phyloP scores from a whole-genome alignment of 2,329 filamentous ascomycete genomes.

The Hansfordia pulvinata region DNA sequence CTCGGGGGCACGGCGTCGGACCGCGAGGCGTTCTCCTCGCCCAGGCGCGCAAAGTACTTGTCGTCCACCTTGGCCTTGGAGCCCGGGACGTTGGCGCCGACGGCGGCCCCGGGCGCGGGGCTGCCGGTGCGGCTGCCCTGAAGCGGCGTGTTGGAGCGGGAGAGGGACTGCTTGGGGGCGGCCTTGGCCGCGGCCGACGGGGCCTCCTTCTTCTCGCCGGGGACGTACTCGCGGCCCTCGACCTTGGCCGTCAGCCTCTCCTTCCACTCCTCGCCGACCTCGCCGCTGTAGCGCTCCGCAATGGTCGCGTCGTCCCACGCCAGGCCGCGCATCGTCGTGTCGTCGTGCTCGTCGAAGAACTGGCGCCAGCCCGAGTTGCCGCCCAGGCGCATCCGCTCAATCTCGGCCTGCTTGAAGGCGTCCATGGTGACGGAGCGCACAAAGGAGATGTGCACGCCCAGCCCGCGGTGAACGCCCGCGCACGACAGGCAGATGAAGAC shows the following conservation, averaged over 20 bases:
- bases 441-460: constrained; percentile 97
- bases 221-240: constrained; percentile 76
- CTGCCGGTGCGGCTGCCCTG: constrained; percentile 25
- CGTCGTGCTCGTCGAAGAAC: constrained; percentile 68
- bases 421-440: constrained; percentile 98
- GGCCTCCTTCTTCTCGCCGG: constrained; percentile 42
- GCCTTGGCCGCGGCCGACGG: constrained; percentile 18
- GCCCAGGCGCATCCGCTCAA: constrained; percentile 83
- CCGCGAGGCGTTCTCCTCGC: constrained; percentile 67
- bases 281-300: constrained; percentile 77
- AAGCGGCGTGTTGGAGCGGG: constrained; percentile 14
- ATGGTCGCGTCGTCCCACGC: constrained; percentile 82
- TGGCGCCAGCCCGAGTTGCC: constrained; percentile 79
- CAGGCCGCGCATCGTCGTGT: constrained; percentile 52
- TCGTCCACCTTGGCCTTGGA: constrained; percentile 59
- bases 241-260: constrained; percentile 78
- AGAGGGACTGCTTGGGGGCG: constrained; percentile 16
- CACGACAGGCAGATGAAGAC: constrained; percentile 98
- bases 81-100: constrained; percentile 10
- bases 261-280: constrained; percentile 91
- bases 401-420: constrained; percentile 86
- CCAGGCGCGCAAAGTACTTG: constrained; percentile 78
- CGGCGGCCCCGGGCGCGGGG: constrained; percentile 14
- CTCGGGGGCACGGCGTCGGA: constrained; percentile 65
- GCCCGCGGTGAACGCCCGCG: constrained; percentile 83